These are phyloP conservation scores for Cenchrus fungigraminus DNA, from an alignment of 176 grass and related monocot genomes.

Conservation along the genomic window DNA sequence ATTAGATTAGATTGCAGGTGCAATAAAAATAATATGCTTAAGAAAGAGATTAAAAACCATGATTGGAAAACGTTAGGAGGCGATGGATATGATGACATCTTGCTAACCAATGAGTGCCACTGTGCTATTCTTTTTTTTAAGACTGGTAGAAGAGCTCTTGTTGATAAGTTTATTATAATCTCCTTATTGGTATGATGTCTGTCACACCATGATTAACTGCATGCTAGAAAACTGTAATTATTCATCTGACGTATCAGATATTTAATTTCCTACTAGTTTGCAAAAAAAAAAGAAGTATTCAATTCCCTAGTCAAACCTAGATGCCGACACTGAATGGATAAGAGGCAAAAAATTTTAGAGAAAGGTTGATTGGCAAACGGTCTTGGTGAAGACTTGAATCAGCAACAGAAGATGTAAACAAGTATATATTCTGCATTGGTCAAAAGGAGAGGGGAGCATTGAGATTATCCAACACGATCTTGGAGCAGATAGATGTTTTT, in stretches of 20 bases:
- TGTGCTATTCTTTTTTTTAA: background rate
- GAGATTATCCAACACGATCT: conserved; percentile 30
- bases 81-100: conserved; percentile 40
- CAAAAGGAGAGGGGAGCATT: conserved; percentile 26
- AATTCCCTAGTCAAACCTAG: conserved; percentile 30
- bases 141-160: background rate
- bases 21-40: conserved; percentile 1
- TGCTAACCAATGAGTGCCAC: background rate
- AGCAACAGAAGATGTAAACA: conserved; percentile 10
- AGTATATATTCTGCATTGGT: background rate
- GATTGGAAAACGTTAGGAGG: conserved; percentile 13
- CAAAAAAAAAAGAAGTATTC: background rate
- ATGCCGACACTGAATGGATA: background rate
- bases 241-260: background rate
- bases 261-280: background rate
- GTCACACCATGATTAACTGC: conserved; percentile 5
- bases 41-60: conserved; percentile 8
- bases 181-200: background rate
- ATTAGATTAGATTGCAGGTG: conserved; percentile 10
- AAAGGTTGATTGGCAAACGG: conserved; percentile 13
- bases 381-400: conserved; percentile 12
- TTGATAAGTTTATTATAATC: background rate
- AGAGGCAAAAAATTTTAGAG: background rate
- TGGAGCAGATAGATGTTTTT: conserved; percentile 30
- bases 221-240: background rate